Base-by-base conservation (phyloP, 2,329 filamentous ascomycete species). In the Phyllosticta citriasiana region DNA sequence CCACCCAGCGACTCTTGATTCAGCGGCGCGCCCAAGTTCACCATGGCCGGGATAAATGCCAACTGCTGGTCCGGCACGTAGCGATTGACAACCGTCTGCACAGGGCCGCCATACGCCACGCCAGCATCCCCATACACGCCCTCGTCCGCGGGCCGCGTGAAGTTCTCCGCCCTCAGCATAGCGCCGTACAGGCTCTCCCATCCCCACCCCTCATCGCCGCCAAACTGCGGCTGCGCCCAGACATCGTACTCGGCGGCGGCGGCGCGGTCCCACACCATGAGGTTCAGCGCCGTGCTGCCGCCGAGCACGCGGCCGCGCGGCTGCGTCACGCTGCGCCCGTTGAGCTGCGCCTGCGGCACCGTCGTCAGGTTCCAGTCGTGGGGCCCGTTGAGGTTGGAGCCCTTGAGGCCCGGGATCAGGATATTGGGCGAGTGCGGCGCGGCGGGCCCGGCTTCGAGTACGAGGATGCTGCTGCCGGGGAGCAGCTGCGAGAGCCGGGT, bases 1-100 rank as follows among this genome's bases (percentile, higher is more conserved):
- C 82, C 82, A 14, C 75, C 73, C 1, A 83, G 72, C 8, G 78
- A 81, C 56, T 80, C 71, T n/a, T 67, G 65, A 58, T 78, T 78
- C 4, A 67, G 63, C 2, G 68, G 57, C 8, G 79, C 70, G 1
- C 79, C 80, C 2, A 80, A 68, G 33, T 72, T 75, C 51, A 78
- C 75, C 51, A 83, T 68, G 0, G 79, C 76, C 0, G 78, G 78
- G 22, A 77, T 74, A 71, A 75, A 81, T 0, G 71, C 66, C 9
- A 72, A 63, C 64, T 79, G 76, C 30, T 80, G 76, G 16, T 68
- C 69, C 3, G 78, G 77, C 16, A 77, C 69, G 55, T 76, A 69
- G 2, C 77, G 73, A 64, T 79, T 80, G 64, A 78, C 70, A 7
- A 73, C 60, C 7, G 69, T 70, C 27, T 70, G 62, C 26, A 75